A percentile compares a stretch with the other conserved stretches of the same genome.
Evolutionary conservation across 2,329 filamentous ascomycete genomes (phyloP).

Genomic region (Ophiognomonia clavigignenti-juglandacearum): DNA sequence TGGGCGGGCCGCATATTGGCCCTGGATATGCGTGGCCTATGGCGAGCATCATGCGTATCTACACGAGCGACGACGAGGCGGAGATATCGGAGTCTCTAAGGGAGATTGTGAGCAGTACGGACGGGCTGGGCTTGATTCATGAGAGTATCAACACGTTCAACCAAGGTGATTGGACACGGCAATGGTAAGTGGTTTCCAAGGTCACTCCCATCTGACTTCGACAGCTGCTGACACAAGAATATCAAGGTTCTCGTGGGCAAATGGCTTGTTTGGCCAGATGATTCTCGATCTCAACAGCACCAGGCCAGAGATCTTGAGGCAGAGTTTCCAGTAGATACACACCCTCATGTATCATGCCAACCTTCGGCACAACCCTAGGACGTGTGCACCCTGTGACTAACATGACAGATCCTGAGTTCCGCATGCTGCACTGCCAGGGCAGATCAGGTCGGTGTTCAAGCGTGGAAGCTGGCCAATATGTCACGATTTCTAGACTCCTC

Average conservation of each 20-base stretch:
- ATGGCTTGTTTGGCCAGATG: conserved; percentile 80
- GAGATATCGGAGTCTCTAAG: conserved; percentile 67
- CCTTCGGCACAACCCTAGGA: too few relatives aligned
- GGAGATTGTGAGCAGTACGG: conserved; percentile 63
- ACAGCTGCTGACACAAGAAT: conserved; percentile 5
- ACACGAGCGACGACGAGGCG: conserved; percentile 69
- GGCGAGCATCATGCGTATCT: conserved; percentile 72
- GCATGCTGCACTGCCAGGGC: too few relatives aligned
- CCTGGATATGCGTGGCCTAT: conserved; percentile 82
- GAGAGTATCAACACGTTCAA: conserved; percentile 70
- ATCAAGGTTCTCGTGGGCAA: conserved; percentile 84
- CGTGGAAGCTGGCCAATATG: too few relatives aligned
- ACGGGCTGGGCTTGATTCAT: conserved; percentile 71
- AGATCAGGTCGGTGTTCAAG: too few relatives aligned
- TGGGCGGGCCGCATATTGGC: conserved; percentile 48
- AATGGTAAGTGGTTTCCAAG: conserved; percentile 30
- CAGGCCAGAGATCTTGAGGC: conserved; percentile 51
- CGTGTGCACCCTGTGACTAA: too few relatives aligned
- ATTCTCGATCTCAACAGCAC: conserved; percentile 69
- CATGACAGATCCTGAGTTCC: too few relatives aligned
- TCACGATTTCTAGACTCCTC: too few relatives aligned
- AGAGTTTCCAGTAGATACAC: conserved; percentile 29
- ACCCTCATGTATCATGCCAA: neutral
- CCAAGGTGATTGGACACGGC: conserved; percentile 37
- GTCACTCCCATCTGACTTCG: neutral